Evolutionary conservation across 345 rosid genomes (phyloP), one percentile per base, ranked within the genome.

Genomic region (Eucalyptus tenuipes): DNA sequence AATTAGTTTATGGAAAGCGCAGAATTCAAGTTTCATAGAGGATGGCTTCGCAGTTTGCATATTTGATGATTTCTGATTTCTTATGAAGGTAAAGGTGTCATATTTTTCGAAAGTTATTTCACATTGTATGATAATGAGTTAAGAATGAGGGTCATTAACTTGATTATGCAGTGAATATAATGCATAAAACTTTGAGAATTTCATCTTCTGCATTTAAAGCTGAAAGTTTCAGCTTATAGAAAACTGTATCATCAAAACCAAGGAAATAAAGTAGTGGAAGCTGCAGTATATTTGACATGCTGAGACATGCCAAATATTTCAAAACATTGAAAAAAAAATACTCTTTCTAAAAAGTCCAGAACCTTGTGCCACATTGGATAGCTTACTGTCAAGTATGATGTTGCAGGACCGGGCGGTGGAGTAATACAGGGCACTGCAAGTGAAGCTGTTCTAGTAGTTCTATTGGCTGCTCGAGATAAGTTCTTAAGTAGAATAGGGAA

Each of bases 341-440:
- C 45, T 37, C 45, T 37, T 18, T 71, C 25, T 10, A 66, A 16
- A 13, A 31, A 31, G 7, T 68, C 79, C 79, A 68, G 2, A 66
- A 33, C 25, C 53, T 3, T 18, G 87, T 9, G 87, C 6, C 53
- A 25, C 5, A 33, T 85, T 29, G 42, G 42, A 25, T 85, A 48
- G 87, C 87, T 85, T 27, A 49, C 87, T 5, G 64, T 87, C 89
- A 18, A 61, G 85, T 71, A 71, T 89, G n/a, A 64, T 88, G 31
- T 90, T 91, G 87, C 93, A 97, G 99, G 95, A 93, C 91, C 93
- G 87, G 98, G 99, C 87, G 99, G 99, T 89, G 99, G 98, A 64
- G 98, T 97, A 42, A 96, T 97, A 91, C 99, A 96, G 90, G 99
- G 97, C 18, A 93, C 99, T 9, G 98, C 99, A 52, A 95, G 99